Evolutionary conservation across 208 protist species (phyloP), one percentile per base, ranked within the genome.

Genomic region (Wallacemonas sp.): DNA sequence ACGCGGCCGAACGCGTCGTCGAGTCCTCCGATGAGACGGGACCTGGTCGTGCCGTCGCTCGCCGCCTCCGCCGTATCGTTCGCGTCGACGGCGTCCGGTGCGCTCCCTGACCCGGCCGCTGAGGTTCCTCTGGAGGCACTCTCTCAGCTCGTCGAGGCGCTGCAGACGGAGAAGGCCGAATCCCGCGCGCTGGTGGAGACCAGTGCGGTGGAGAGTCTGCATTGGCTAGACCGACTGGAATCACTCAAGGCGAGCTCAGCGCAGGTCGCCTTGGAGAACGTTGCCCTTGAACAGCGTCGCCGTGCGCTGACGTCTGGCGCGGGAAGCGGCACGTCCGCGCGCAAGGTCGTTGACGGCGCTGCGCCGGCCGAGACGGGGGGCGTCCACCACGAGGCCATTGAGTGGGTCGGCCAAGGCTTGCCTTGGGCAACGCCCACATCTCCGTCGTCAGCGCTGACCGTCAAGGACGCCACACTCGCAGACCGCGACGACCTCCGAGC

Each of bases 221-320:
- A 29, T 5, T 48, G 81, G 3, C 77, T 73, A n/a, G 55, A 36
- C 34, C 63, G 68, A 36, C 68, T 89, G 24, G 73, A 76, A 13
- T 39, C 54, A 10, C 68, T 88, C 33, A 68, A 80, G 48, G 75
- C 65, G 55, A 60, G 59, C 3, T 69, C 79, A 0, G 72, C 69
- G 4, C 59, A 63, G 1, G 60, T 86, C 44, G 42, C 87, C 38
- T 27, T 81, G n/a, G 62, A 69, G 27, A 92, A 87, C 48, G 68
- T 85, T 21, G 66, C 58, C 37, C 74, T 92, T 21, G 86, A 92
- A 70, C 34, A 71, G 22, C 66, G 73, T 1, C 39, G 63, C 6
- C 53, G 63, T n/a, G 71, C 81, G 24, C 63, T 92, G 59, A 46
- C 41, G 10, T 5, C 41, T 8, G 10, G 24, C 22, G 6, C 10